phyloP scores from a whole-genome alignment of 441 rosid genomes.

The Erodium trifolium region DNA sequence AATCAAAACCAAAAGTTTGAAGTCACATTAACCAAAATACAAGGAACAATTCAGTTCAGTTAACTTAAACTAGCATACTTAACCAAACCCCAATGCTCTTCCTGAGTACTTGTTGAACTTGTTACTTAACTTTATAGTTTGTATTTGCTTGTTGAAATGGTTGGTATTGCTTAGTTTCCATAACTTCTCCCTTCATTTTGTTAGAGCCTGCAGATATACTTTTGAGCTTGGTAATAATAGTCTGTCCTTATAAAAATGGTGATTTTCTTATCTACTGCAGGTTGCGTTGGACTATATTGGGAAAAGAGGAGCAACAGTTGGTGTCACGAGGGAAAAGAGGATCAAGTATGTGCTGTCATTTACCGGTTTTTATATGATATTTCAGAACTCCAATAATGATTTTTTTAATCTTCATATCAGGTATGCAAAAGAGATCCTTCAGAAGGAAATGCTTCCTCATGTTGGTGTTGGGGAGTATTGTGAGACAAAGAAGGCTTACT shows the following conservation, averaged over 20 bases:
- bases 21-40: not conserved
- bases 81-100: not conserved
- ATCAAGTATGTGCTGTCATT: conserved; percentile 58
- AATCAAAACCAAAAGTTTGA: not conserved
- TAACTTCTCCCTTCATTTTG: not conserved
- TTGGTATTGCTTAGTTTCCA: not conserved
- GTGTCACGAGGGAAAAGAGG: conserved; percentile 86
- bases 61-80: not conserved
- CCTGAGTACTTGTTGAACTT: not conserved
- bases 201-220: not conserved
- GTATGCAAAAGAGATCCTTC: conserved; percentile 95
- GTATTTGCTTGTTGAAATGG: not conserved
- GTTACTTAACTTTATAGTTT: not conserved
- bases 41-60: not conserved
- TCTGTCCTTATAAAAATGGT: not conserved
- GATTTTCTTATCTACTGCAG: conserved; percentile 29
- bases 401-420: conserved; percentile 35
- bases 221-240: no score
- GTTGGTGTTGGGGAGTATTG: conserved; percentile 84
- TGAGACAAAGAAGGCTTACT: conserved; percentile 93
- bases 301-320: conserved; percentile 88
- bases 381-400: conserved; percentile 20
- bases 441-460: conserved; percentile 99
- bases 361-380: conserved; percentile 13
- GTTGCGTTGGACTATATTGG: conserved; percentile 97